These are phyloP conservation scores for Globisporangium paroecandrum DNA, from an alignment of 352 stramenopile genomes.

Conservation along the genomic window DNA sequence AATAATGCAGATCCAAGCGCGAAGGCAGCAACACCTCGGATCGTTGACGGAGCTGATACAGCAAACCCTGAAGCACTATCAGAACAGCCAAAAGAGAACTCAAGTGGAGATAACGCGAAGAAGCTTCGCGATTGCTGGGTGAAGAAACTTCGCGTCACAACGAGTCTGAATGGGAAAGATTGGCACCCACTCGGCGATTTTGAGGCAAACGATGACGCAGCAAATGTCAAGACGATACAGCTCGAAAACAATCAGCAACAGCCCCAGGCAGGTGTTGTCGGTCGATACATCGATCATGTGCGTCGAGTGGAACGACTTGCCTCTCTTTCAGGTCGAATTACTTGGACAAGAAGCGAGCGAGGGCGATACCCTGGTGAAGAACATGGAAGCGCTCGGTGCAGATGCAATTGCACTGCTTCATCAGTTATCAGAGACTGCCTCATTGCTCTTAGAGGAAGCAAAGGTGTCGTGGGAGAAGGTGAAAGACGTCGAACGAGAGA, in stretches of 20 bases:
- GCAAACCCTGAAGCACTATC: neutral
- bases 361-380: conserved; percentile 40
- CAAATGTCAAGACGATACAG: conserved; percentile 28
- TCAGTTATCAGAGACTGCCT: conserved; percentile 45
- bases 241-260: conserved; percentile 24
- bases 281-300: conserved; percentile 57
- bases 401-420: conserved; percentile 44
- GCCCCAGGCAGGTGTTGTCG: conserved; percentile 19
- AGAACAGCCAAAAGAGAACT: neutral
- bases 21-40: neutral
- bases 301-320: conserved; percentile 56
- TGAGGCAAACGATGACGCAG: conserved; percentile 46
- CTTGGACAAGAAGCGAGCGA: conserved; percentile 58
- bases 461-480: conserved; percentile 68
- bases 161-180: conserved; percentile 58
- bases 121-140: conserved; percentile 46
- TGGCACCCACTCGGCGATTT: conserved; percentile 63
- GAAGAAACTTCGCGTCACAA: conserved; percentile 53
- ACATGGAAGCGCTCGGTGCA: conserved; percentile 35
- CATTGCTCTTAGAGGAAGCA: conserved; percentile 64
- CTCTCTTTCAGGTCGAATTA: conserved; percentile 65
- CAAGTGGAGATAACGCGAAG: neutral
- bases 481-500: conserved; percentile 72
- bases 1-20: neutral
- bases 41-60: neutral